phyloP scores from a whole-genome alignment of 345 rosid genomes.

The Salix arbutifolia region DNA sequence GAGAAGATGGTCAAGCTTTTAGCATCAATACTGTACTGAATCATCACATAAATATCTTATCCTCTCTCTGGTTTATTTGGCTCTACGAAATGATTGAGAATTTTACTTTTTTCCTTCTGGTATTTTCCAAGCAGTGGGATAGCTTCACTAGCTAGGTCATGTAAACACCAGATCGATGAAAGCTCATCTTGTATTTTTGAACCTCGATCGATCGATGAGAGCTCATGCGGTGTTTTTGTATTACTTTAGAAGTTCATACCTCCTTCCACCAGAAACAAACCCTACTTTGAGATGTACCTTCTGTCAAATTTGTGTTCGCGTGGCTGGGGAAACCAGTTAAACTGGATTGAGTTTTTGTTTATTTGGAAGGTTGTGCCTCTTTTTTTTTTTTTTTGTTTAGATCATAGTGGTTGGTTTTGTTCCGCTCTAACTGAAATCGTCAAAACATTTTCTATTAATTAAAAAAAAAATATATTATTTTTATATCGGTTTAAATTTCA shows the following conservation, averaged over 20 bases:
- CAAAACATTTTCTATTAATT: too few relatives aligned
- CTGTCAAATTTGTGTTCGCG: neutral
- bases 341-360: too few relatives aligned
- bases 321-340: neutral
- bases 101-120: neutral
- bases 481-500: too few relatives aligned
- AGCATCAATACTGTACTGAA: neutral
- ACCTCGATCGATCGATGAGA: too few relatives aligned
- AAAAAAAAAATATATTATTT: too few relatives aligned
- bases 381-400: too few relatives aligned
- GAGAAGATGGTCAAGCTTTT: neutral
- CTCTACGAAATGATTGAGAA: neutral
- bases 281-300: neutral
- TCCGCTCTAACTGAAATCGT: fast-evolving
- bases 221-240: too few relatives aligned
- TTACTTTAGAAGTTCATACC: neutral
- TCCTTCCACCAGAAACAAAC: neutral
- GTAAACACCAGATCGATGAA: neutral
- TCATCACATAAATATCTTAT: neutral
- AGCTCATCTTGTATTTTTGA: neutral
- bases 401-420: too few relatives aligned
- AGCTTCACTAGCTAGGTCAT: neutral
- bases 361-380: too few relatives aligned
- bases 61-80: neutral
- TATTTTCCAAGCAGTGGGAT: neutral